Base-by-base conservation (phyloP, 192 early-diverging fungal genomes). In the Diversispora eburnea region DNA sequence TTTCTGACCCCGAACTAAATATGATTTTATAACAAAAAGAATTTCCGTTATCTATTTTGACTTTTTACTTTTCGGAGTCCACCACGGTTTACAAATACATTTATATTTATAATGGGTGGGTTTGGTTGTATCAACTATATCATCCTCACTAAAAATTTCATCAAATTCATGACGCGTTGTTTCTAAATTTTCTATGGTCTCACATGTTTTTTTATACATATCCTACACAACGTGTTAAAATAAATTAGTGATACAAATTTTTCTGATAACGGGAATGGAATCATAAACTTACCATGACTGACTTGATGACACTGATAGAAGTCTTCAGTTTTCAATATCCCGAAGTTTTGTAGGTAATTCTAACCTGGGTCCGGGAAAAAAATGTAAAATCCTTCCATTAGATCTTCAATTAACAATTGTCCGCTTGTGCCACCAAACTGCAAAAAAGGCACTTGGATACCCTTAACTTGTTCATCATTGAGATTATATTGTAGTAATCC, bases 371-470 rank as follows among this genome's bases (percentile, higher is more conserved):
- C 73, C 52, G n/a, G 73, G 63, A 33, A 74, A 74, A n/a, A 74
- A 19, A 74, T 25, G 12, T 74, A 74, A 55, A 67, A 67, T 13
- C 33, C 73, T 47, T 65, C 52, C 2, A 74, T 22, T 25, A 63
- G 46, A 39, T 73, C 72, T 52, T 73, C 72, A 60, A 73, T 42
- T 15, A 73, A 63, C 60, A 73, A 42, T 63, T 73, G 59, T 19
- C 73, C 63, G 17, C 49, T 67, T 67, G 63, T 74, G 5, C 74
- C 74, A n/a, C 54, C 65, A 67, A 75, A 39, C 51, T 75, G 66
- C 39, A 75, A 61, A 60, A 75, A 75, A 41, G 74, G 66, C 22
- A 75, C 74, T 20, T 45, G 3, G 52, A 75, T 72, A 17, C 60
- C 17, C 47, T 72, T 72, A 17, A 33, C 70, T 45, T 75, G 74